phyloP scores from a whole-genome alignment of 2,329 filamentous ascomycete species.

The Nigrograna mackinnonii region DNA sequence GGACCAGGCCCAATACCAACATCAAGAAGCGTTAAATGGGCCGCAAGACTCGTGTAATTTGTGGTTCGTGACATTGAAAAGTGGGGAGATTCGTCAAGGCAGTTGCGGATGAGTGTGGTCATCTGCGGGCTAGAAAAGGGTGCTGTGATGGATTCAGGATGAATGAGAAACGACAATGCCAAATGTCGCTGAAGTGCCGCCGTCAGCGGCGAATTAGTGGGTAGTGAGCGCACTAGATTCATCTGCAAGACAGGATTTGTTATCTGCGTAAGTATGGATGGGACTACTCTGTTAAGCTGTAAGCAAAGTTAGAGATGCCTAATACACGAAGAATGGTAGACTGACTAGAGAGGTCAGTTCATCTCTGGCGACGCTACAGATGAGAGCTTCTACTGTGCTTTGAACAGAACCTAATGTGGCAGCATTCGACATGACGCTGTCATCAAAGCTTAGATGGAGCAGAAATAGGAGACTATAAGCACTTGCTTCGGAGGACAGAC shows the following conservation, averaged over 20 bases:
- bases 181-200: conserved; percentile 69
- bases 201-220: conserved; percentile 53
- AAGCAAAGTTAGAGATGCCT: conserved; percentile 17
- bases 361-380: conserved; percentile 28
- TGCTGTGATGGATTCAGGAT: conserved; percentile 23
- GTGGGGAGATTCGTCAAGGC: conserved; percentile 41
- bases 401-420: conserved; percentile 25
- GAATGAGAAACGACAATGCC: conserved; percentile 66
- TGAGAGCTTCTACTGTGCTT: conserved; percentile 33
- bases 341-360: conserved; percentile 25
- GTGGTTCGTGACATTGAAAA: conserved; percentile 61
- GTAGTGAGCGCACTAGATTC: conserved; percentile 63
- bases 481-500: conserved; percentile 23
- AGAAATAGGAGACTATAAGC: conserved; percentile 27
- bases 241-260: conserved; percentile 57
- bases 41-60: conserved; percentile 70
- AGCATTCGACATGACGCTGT: conserved; percentile 25
- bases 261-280: conserved; percentile 39
- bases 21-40: conserved; percentile 71
- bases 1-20: conserved; percentile 72
- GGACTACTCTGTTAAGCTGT: conserved; percentile 21
- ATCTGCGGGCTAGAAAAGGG: conserved; percentile 26
- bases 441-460: conserved; percentile 34
- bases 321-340: conserved; percentile 4
- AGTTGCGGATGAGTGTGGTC: conserved; percentile 21